Conservation (phyloP, 1,284 basidiomycete species). For the Ganoderma resinaceum region DNA sequence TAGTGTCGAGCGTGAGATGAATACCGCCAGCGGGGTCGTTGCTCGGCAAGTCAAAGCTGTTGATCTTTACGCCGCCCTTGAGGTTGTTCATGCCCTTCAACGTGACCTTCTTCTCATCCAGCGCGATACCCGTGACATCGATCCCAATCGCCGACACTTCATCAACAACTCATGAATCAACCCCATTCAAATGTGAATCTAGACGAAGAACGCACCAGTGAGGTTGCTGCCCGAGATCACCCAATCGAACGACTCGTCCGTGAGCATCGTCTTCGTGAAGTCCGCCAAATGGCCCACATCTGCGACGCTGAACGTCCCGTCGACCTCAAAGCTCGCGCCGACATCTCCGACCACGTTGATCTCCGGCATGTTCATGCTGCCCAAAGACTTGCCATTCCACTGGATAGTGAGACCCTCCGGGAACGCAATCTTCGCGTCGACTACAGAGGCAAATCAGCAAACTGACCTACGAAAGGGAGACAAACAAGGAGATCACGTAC, state of each 20-base stretch:
- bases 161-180: background rate
- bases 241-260: slow-evolving; percentile 77
- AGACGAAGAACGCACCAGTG: slow-evolving; percentile 41
- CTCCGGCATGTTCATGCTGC: slow-evolving; percentile 69
- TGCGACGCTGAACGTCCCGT: slow-evolving; percentile 66
- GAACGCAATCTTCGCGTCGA: slow-evolving; percentile 78
- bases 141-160: slow-evolving; percentile 64
- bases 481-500: slow-evolving; percentile 45
- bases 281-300: slow-evolving; percentile 66
- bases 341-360: slow-evolving; percentile 64
- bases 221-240: slow-evolving; percentile 74
- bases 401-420: slow-evolving; percentile 66
- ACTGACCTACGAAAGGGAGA: background rate
- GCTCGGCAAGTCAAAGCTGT: slow-evolving; percentile 75
- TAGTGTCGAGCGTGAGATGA: slow-evolving; percentile 69
- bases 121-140: slow-evolving; percentile 59
- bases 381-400: slow-evolving; percentile 68
- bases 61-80: slow-evolving; percentile 67
- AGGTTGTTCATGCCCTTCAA: slow-evolving; percentile 79
- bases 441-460: slow-evolving; percentile 41
- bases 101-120: slow-evolving; percentile 67
- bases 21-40: slow-evolving; percentile 83
- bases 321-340: slow-evolving; percentile 65
- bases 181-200: background rate
- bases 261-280: slow-evolving; percentile 74